phyloP scores from a whole-genome alignment of 805 yeast genomes.

The Maudiozyma barnettii region DNA sequence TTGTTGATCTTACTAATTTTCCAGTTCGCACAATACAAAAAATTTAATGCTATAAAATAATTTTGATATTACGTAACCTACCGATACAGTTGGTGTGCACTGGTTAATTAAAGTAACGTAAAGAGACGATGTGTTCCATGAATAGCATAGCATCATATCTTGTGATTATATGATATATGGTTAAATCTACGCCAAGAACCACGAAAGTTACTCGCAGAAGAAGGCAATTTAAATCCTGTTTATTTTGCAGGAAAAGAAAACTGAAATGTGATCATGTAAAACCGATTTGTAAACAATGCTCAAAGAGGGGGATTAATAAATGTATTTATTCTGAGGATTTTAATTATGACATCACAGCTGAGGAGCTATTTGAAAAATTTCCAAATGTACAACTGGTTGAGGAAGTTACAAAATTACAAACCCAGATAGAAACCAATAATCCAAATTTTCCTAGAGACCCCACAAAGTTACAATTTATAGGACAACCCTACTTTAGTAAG shows the following conservation, averaged over 20 bases:
- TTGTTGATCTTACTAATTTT: too few species aligned
- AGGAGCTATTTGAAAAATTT: background rate
- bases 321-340: slow-evolving; percentile 13
- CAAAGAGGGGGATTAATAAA: slow-evolving; percentile 9
- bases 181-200: background rate
- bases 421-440: background rate
- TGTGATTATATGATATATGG: background rate
- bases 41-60: too few species aligned
- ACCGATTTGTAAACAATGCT: slow-evolving; percentile 23
- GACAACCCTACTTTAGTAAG: background rate
- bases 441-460: background rate
- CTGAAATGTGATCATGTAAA: slow-evolving; percentile 22
- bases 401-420: background rate
- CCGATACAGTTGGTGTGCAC: too few species aligned
- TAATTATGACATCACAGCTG: background rate
- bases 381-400: background rate
- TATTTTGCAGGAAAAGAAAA: slow-evolving; percentile 23
- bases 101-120: too few species aligned
- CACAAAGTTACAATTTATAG: background rate
- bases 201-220: background rate
- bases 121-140: too few species aligned
- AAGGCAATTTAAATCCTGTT: slow-evolving; percentile 1
- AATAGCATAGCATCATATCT: too few species aligned
- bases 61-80: too few species aligned
- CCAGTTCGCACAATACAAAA: too few species aligned